Evolutionary conservation across 1,284 basidiomycete species (phyloP), one percentile per base, ranked within the genome.

Genomic region (Xerocomus minutiporus): DNA sequence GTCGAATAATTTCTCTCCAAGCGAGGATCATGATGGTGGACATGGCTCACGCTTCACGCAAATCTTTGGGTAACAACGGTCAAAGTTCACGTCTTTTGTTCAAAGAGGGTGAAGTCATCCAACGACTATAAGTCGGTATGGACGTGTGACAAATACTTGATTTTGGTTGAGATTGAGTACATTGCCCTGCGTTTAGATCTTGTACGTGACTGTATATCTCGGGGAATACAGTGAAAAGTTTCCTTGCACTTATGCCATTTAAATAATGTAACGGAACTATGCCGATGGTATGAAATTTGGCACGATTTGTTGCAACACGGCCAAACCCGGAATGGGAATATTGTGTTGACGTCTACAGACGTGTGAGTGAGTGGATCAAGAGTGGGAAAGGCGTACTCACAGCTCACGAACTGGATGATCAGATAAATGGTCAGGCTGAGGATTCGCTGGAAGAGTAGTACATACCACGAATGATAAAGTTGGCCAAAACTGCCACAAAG

Each of bases 401-500:
- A 79, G 61, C 51, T 80, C 78, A 26, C 51, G 60, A 40, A 68
- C 66, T 68, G 32, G 23, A 46, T 9, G 34, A 8, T 38, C 1
- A 15, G 3, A 32, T 15, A 4, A 25, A 9, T n/a, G 25, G 41
- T 59, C 5, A 55, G 48, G 34, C 26, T 7, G 17, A 8, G 51
- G 45, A 20, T n/a, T 8, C 5, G 36, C 11, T 34, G 46, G 32
- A 38, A 46, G 41, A 45, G 13, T 5, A 32, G 54, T 61, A 66
- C 80, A 56, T 61, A 91, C 89, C 82, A 66, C 93, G 81, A 55
- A 96, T 78, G 59, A 93, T 67, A 67, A 97, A 97, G 71, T 97
- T 97, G 53, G 83, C 80, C 31, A 95, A 78, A 6, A 97, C 80
- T 13, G 91, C 94, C 48, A 86, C 71, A 74, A 97, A 96, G 26